Conservation (phyloP, 2,329 filamentous ascomycete species). For the Alternaria ethzedia region DNA sequence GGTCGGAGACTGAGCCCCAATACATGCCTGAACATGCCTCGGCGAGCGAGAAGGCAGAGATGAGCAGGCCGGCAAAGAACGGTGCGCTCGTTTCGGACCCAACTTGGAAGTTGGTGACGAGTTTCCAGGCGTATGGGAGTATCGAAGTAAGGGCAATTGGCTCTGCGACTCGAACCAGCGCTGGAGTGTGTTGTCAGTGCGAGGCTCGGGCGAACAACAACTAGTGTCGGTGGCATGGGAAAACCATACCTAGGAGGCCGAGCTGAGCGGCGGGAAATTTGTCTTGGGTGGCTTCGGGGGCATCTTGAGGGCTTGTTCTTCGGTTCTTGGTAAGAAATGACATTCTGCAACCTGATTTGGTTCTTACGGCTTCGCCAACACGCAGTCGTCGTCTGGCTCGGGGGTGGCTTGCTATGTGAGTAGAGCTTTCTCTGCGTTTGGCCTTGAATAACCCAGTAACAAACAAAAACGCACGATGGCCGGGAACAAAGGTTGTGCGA, state of each 20-base stretch:
- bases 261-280: conserved; percentile 80
- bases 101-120: conserved; percentile 47
- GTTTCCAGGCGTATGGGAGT: conserved; percentile 73
- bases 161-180: conserved; percentile 89
- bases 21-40: conserved; percentile 84
- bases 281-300: conserved; percentile 64
- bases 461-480: conserved; percentile 3
- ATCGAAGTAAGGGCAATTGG: conserved; percentile 93
- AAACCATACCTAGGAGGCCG: conserved; percentile 75
- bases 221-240: not conserved
- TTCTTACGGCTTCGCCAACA: conserved; percentile 57
- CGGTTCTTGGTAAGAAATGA: conserved; percentile 64
- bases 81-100: conserved; percentile 61
- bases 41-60: conserved; percentile 88
- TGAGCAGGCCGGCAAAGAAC: conserved; percentile 85
- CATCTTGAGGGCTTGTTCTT: conserved; percentile 64
- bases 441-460: conserved; percentile 5
- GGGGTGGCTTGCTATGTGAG: conserved; percentile 12
- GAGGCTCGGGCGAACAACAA: not conserved
- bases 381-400: conserved; percentile 22
- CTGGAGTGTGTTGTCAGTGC: conserved; percentile 53
- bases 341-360: conserved; percentile 58
- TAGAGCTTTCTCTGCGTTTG: conserved; percentile 23
- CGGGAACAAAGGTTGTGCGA: conserved; percentile 6
- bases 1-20: conserved; percentile 50